Base-by-base conservation (phyloP, 768 basidiomycete species). In the Trametes villosa region DNA sequence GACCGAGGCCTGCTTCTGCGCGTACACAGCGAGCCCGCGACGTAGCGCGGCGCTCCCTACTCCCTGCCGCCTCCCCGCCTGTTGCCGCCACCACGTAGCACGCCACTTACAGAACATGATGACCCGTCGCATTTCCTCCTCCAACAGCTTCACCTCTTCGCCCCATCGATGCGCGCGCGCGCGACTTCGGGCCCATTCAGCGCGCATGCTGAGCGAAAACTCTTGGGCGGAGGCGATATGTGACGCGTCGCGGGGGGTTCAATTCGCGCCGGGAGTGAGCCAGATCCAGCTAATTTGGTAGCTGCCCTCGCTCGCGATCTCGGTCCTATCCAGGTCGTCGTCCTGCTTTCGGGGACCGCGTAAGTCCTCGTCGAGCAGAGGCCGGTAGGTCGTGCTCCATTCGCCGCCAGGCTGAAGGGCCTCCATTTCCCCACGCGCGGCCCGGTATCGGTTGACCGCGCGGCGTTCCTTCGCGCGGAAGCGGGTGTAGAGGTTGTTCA, bases 71-170 rank as follows among this genome's bases (percentile, higher is more conserved):
- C n/a, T n/a, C n/a, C n/a, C n/a, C n/a, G n/a, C n/a, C n/a, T n/a
- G n/a, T n/a, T n/a, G n/a, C n/a, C n/a, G n/a, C 71, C 74, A 74
- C 18, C 57, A 42, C 1, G 57, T 22, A 1, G 57, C 53, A 38
- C 71, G 45, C 60, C 67, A 70, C 24, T 63, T 44, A n/a, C 65
- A 56, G 13, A 58, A 70, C 4, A 54, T 44, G 9, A 70, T 29
- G 0, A 73, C 60, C 1, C 74, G 64, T 1, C 68, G 50, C 75
- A 76, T 76, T 56, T 79, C 77, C 52, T 77, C 77, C 11, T 63
- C 46, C 0, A 79, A 58, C 3, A 78, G 63, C 1, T 67, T 22
- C 20, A 71, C 70, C 50, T 79, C 76, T 53, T 79, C 76, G 26
- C 67, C 67, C 75, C 75, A 78, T 0, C 73, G 65, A 42, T 71